Percentiles rank a stretch among this genome's conserved stretches.
phyloP scores from a whole-genome alignment of 2,329 filamentous ascomycete species.

The Fusarium floridanum region DNA sequence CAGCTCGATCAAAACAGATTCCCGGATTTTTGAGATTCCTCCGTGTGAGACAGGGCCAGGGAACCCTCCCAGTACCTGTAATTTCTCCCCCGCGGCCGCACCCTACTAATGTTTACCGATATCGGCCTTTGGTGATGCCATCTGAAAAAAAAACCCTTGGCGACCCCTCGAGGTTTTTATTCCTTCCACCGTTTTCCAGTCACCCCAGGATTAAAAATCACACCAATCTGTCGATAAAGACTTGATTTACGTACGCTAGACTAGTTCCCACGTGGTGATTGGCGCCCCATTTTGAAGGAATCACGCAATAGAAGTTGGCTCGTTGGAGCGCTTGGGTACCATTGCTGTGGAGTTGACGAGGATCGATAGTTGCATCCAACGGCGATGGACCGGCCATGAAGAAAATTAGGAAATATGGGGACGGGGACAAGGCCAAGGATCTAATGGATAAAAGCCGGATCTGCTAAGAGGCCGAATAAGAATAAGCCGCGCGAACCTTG shows the following conservation, averaged over 20 bases:
- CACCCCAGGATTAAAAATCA: neutral
- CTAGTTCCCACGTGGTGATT: constrained; percentile 6
- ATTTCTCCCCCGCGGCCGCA: neutral
- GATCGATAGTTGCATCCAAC: neutral
- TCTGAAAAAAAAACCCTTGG: neutral
- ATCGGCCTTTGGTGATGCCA: neutral
- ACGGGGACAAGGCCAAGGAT: neutral
- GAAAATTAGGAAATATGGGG: neutral
- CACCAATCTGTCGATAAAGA: neutral
- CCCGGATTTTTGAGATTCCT: neutral
- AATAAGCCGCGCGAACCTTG: neutral
- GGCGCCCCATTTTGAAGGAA: neutral
- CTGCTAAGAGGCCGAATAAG: constrained; percentile 1
- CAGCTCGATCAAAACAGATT: neutral
- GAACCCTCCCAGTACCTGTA: neutral
- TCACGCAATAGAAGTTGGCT: neutral
- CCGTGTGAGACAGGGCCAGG: neutral
- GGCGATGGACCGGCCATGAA: neutral
- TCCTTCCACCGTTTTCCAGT: neutral
- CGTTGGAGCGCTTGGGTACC: neutral
- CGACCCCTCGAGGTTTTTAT: neutral
- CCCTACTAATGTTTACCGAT: neutral
- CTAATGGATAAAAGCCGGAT: neutral
- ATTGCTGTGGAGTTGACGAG: constrained; percentile 2
- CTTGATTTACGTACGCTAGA: neutral